phyloP scores from a whole-genome alignment of 2,329 filamentous ascomycete genomes.

The Fusarium annulatum region DNA sequence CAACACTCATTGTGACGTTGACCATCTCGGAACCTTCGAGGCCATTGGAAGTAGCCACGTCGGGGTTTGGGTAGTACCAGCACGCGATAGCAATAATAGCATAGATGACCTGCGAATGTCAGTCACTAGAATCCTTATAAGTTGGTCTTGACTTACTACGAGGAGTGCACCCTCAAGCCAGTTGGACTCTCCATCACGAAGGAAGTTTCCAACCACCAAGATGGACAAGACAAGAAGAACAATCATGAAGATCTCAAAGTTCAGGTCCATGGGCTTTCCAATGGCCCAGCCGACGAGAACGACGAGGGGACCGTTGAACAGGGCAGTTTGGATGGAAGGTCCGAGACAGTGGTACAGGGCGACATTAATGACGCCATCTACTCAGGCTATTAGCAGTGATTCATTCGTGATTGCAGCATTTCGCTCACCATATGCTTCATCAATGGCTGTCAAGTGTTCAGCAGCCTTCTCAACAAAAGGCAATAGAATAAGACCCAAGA shows the following conservation, averaged over 20 bases:
- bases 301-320: slow-evolving; percentile 79
- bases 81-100: slow-evolving; percentile 58
- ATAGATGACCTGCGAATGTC: slow-evolving; percentile 50
- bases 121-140: rapidly evolving
- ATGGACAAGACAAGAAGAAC: slow-evolving; percentile 78
- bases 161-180: slow-evolving; percentile 79
- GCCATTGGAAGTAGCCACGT: slow-evolving; percentile 51
- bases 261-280: slow-evolving; percentile 72
- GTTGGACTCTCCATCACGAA: slow-evolving; percentile 79
- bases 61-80: slow-evolving; percentile 58
- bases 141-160: slow-evolving; percentile 57
- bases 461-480: slow-evolving; percentile 77
- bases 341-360: slow-evolving; percentile 78
- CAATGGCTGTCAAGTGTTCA: slow-evolving; percentile 75
- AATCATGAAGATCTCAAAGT: slow-evolving; percentile 83
- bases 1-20: slow-evolving; percentile 47
- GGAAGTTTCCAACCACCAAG: slow-evolving; percentile 78
- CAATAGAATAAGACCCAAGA: slow-evolving; percentile 68
- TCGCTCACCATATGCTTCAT: slow-evolving; percentile 69
- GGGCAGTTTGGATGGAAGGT: slow-evolving; percentile 78
- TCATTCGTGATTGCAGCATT: rapidly evolving
- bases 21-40: slow-evolving; percentile 39
- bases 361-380: slow-evolving; percentile 72
- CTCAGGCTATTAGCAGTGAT: too few species aligned
- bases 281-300: slow-evolving; percentile 78